Evolutionary conservation across 1,139 yeast genomes (phyloP).

Genomic region (Wickerhamomyces sp.): DNA sequence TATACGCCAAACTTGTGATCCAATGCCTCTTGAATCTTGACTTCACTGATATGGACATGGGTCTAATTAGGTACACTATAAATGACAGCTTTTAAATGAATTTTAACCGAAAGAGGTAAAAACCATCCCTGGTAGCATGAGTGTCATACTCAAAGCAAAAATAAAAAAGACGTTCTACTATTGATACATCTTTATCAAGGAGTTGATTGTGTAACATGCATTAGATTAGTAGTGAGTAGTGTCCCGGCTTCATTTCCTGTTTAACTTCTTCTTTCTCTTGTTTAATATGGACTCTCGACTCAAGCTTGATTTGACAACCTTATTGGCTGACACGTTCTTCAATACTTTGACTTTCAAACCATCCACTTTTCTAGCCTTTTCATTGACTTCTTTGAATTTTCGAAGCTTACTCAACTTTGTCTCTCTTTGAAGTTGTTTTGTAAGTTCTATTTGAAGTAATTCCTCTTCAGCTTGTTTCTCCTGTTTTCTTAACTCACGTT

Average conservation of each 20-base stretch:
- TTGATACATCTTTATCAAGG: no score
- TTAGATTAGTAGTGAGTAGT: no score
- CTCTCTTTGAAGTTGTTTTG: constrained; percentile 13
- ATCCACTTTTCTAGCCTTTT: constrained; percentile 16
- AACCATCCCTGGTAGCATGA: no score
- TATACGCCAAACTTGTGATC: no score
- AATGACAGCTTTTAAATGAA: no score
- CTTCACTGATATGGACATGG: no score
- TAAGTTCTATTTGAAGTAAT: constrained; percentile 12
- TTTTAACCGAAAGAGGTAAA: no score
- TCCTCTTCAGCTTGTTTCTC: constrained; percentile 15
- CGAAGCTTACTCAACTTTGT: constrained; percentile 12
- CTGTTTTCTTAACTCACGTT: constrained; percentile 13
- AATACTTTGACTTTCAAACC: constrained; percentile 20
- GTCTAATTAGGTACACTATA: no score
- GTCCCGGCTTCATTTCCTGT: constrained; percentile 8
- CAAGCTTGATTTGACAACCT: constrained; percentile 8
- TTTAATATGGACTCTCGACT: constrained; percentile 18
- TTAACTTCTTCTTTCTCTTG: constrained; percentile 20
- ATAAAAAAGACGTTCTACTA: no score
- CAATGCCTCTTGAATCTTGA: no score
- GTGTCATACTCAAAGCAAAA: no score
- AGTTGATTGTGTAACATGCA: no score
- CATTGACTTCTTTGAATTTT: constrained; percentile 7
- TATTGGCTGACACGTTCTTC: constrained; percentile 4